These are phyloP conservation scores for Polyrhizophydium stewartii DNA, from an alignment of 371 early-diverging fungal genomes.

Conservation along the genomic window DNA sequence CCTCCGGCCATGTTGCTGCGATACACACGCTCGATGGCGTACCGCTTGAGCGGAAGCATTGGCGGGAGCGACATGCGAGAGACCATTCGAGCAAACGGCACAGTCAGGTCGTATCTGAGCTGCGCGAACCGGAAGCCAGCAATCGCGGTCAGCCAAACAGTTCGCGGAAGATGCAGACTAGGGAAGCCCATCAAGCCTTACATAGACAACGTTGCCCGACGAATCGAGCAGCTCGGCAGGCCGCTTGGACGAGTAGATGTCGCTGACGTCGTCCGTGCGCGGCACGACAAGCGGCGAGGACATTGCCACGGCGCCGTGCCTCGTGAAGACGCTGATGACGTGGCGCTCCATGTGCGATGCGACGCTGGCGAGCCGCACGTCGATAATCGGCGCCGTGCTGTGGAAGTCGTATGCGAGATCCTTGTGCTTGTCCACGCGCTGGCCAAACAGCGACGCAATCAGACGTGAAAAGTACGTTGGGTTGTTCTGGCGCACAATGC, in stretches of 20 bases:
- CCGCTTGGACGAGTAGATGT: constrained; percentile 7
- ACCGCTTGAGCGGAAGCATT: constrained; percentile 68
- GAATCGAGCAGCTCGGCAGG: constrained; percentile 80
- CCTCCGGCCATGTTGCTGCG: constrained; percentile 43
- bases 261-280: constrained; percentile 37
- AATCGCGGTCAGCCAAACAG: not conserved
- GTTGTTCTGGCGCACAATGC: constrained; percentile 83
- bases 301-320: constrained; percentile 85
- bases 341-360: constrained; percentile 11
- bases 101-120: constrained; percentile 88
- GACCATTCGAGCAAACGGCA: constrained; percentile 86
- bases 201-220: constrained; percentile 71
- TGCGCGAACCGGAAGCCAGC: constrained; percentile 7
- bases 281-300: constrained; percentile 83
- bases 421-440: constrained; percentile 74
- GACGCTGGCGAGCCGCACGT: constrained; percentile 8
- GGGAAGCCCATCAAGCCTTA: not conserved
- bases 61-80: constrained; percentile 57
- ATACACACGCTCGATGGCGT: constrained; percentile 80
- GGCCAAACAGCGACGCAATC: constrained; percentile 77
- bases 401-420: constrained; percentile 90
- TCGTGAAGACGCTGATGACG: constrained; percentile 57
- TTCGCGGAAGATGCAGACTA: not conserved
- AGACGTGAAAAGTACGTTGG: constrained; percentile 79
- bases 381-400: constrained; percentile 9